Base-by-base conservation (phyloP, 768 basidiomycete species). In the Boletellus ananas region DNA sequence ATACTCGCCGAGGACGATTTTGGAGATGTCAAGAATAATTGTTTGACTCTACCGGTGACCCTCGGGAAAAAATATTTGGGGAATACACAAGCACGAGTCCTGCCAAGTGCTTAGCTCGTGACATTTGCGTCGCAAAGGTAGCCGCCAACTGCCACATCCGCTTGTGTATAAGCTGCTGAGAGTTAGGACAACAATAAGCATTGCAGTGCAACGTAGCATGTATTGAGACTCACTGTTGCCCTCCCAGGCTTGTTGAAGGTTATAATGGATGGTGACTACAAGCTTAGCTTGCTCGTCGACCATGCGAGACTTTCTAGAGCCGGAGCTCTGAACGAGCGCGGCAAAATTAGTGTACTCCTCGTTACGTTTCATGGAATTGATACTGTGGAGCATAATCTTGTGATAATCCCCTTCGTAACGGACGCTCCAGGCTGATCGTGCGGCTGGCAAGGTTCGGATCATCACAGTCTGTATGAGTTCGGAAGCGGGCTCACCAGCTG, bases 201-300 rank as follows among this genome's bases (percentile, higher is more conserved):
- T 14, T 7, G 23, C 21, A 40, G 39, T 21, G 23, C 23, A 25
- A 21, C 23, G 25, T 3, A 16, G 10, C 13, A 14, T 6, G 13
- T 14, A 16, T 8, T 13, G 27, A n/a, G 14, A 18, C 14, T 2
- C 31, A 31, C 41, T 5, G 9, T 4, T 17, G 2, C 11, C 11
- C 4, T 5, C 4, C 23, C 23, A 25, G 25, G 4, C 29, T 10
- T 31, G 14, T 25, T 27, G 37, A 21, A 54, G 20, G 36, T 47
- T 52, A 13, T n/a, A 52, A 41, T 2, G 45, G 33, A 47, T 10
- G 16, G 51, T 52, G 38, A 27, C 47, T 3, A 52, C 48, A 8
- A 43, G 13, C 25, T 55, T 55, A 9, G 53, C 45, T 3, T 25
- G 23, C 7, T 25, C 52, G 17, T n/a, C n/a, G n/a, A n/a, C n/a